Evolutionary conservation across 768 basidiomycete species (phyloP), one percentile per base, ranked within the genome.

Genomic region (Lactifluus hygrophoroides): DNA sequence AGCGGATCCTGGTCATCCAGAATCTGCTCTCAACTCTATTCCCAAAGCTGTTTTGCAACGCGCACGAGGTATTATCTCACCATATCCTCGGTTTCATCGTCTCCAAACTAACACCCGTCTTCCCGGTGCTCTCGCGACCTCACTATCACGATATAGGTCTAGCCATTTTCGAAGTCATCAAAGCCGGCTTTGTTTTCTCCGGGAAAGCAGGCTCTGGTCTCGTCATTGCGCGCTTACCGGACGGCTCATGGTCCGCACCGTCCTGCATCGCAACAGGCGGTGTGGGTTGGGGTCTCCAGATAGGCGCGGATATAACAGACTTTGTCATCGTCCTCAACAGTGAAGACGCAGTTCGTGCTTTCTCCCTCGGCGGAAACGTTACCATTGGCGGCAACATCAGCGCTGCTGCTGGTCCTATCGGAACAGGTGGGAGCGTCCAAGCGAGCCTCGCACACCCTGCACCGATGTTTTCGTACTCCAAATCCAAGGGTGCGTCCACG

Each of bases 301-400:
- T 95, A 56, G 94, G 94, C 48, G 94, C 94, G 3, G 94, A 96
- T 74, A 82, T 94, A 69, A 88, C 86, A 47, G 93, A 97, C 69
- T 96, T 97, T 64, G 94, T 99, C 57, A 84, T 98, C 69, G 94
- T 99, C 38, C 86, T 98, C 67, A 97, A 97, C 77, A 89, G 85
- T 63, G 92, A 96, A 66, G 94, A 97, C 56, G 94, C 95, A 40
- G 92, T 99, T 32, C 81, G 85, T 45, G 95, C 96, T 10, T 98
- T 98, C 77, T 92, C 91, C 3, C 78, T 92, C 51, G 94, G 94
- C 37, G 95, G 95, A 9, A 99, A 99, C 69, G 83, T 97, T 25
- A 97, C 94, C 3, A 90, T 98, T 54, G 95, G 95, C 1, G 95
- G 95, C 4, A 85, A 86, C 66, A 78, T 93, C 68, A 84, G 82